phyloP scores from a whole-genome alignment of 192 early-diverging fungal species.

The Dissophora ornata region DNA sequence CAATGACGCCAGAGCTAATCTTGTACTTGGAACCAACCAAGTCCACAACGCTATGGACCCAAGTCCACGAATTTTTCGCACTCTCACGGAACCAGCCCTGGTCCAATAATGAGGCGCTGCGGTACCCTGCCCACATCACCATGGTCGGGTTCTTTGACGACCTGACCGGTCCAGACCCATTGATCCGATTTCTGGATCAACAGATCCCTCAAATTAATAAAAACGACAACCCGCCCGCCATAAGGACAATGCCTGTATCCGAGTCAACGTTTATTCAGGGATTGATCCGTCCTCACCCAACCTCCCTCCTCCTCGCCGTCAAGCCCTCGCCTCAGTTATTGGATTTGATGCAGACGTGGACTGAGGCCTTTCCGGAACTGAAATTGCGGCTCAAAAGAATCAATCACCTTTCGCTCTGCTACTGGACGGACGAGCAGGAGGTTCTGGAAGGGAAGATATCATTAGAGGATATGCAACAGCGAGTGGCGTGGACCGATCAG shows the following conservation, averaged over 20 bases:
- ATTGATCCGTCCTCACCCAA: constrained; percentile 10
- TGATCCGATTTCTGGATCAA: constrained; percentile 3
- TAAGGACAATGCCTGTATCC: no score
- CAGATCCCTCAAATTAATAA: neutral
- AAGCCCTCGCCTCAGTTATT: constrained; percentile 4
- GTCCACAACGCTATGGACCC: neutral
- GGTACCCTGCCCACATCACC: constrained; percentile 41
- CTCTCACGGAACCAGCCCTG: neutral
- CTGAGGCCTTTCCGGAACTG: constrained; percentile 20
- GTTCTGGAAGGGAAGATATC: neutral
- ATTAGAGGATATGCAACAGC: neutral
- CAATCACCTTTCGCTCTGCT: constrained; percentile 46
- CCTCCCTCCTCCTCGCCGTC: constrained; percentile 19
- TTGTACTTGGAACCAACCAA: constrained; percentile 31
- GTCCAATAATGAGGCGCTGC: constrained; percentile 28
- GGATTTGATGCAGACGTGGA: neutral
- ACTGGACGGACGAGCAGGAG: constrained; percentile 25
- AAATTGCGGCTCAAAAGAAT: constrained; percentile 23
- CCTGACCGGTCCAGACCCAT: neutral
- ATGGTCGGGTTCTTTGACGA: constrained; percentile 51
- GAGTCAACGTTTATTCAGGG: constrained; percentile 11
- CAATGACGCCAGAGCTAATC: constrained; percentile 34
- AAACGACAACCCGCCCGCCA: neutral
- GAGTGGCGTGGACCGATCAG: constrained; percentile 7
- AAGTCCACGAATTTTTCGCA: constrained; percentile 4